Conservation (phyloP, 306 rosid species). For the Ammopiptanthus mongolicus region DNA sequence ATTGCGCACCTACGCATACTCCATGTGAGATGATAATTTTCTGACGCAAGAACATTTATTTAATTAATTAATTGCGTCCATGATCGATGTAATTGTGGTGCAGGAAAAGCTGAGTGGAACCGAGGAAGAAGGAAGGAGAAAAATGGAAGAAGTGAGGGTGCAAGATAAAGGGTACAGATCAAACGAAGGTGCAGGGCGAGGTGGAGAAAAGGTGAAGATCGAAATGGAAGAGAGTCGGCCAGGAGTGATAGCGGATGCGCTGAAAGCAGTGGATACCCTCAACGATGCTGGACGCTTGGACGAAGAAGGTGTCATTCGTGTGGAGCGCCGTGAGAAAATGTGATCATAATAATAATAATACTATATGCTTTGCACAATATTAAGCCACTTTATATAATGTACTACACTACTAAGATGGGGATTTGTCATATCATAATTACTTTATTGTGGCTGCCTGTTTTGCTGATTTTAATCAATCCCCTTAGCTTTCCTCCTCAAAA, state of each 20-base stretch:
- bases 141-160: constrained; percentile 44
- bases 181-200: constrained; percentile 4
- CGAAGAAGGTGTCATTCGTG: constrained; percentile 35
- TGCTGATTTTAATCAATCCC: background rate
- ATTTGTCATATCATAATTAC: background rate
- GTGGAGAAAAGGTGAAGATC: constrained; percentile 25
- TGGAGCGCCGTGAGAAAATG: constrained; percentile 55
- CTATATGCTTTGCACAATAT: background rate
- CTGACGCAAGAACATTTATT: no score
- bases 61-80: no score
- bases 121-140: constrained; percentile 41
- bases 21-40: no score
- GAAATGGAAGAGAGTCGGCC: constrained; percentile 45
- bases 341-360: constrained; percentile 22
- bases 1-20: no score
- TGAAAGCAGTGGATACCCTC: constrained; percentile 34
- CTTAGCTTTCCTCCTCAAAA: background rate
- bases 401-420: background rate
- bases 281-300: constrained; percentile 37
- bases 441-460: background rate
- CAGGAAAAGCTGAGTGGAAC: constrained; percentile 48
- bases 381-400: background rate
- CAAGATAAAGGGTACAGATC: constrained; percentile 19
- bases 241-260: constrained; percentile 38
- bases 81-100: background rate